Conservation (phyloP, 2,329 filamentous ascomycete genomes). For the Chrysosphaeria jannelii region DNA sequence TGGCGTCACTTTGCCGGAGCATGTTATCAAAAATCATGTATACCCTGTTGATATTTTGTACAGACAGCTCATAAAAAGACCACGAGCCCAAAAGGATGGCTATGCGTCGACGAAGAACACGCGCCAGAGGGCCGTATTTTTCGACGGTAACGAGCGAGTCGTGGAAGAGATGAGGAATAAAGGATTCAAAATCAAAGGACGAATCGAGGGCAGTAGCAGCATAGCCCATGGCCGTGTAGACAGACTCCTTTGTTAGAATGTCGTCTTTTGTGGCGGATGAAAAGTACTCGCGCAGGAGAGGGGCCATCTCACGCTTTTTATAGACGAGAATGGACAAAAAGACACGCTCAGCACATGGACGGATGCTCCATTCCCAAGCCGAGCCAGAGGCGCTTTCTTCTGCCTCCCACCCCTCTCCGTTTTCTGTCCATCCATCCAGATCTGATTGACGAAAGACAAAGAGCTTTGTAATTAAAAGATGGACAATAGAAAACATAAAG, state of each 20-base stretch:
- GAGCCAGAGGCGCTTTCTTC: conserved; percentile 61
- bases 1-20: conserved; percentile 40
- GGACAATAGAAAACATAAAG: conserved; percentile 55
- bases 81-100: conserved; percentile 75
- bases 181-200: conserved; percentile 54
- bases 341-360: conserved; percentile 76
- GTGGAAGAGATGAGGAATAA: too few relatives aligned
- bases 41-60: conserved; percentile 37
- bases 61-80: conserved; percentile 48
- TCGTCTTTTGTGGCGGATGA: conserved; percentile 36
- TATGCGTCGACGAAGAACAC: conserved; percentile 61
- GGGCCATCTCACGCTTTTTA: conserved; percentile 54
- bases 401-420: conserved; percentile 86
- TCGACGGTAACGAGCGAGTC: conserved; percentile 61
- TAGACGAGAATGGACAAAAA: conserved; percentile 77
- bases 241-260: conserved; percentile 66
- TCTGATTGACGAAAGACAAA: conserved; percentile 69
- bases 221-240: conserved; percentile 79
- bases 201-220: conserved; percentile 47
- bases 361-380: conserved; percentile 74
- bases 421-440: conserved; percentile 73
- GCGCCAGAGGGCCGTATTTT: conserved; percentile 27
- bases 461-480: conserved; percentile 58
- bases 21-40: conserved; percentile 80
- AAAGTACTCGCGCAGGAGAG: conserved; percentile 61